Percentiles rank a stretch among this genome's conserved stretches.
Evolutionary conservation across 495 filamentous ascomycete species (phyloP).

Genomic region (Lasiosphaeria miniovina): DNA sequence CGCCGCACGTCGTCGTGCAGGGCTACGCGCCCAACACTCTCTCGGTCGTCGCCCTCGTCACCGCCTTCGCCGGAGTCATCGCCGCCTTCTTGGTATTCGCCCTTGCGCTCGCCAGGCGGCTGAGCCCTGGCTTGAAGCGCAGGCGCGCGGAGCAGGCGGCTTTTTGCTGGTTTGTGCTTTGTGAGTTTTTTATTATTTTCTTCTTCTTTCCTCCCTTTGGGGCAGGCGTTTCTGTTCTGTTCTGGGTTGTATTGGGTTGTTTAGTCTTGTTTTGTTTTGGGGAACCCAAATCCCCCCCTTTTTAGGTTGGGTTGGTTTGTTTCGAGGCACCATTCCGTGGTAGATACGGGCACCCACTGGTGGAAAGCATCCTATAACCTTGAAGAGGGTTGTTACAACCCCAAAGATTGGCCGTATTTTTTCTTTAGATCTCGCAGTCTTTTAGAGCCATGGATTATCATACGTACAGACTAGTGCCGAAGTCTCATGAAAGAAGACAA

Average conservation of each 20-base stretch:
- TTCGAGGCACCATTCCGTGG: no score
- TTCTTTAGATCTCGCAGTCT: no score
- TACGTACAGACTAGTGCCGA: no score
- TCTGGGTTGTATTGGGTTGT: neutral
- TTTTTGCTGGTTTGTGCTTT: slow-evolving; percentile 61
- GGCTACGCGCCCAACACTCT: slow-evolving; percentile 55
- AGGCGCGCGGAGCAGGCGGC: slow-evolving; percentile 41
- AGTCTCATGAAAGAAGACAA: no score
- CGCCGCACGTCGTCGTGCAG: slow-evolving; percentile 56
- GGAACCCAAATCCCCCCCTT: neutral
- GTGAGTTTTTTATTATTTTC: slow-evolving; percentile 27
- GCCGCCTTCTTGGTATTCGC: slow-evolving; percentile 43
- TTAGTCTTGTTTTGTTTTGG: neutral
- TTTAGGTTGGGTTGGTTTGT: neutral
- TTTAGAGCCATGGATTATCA: no score
- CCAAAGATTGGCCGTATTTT: no score
- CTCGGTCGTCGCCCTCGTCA: slow-evolving; percentile 46
- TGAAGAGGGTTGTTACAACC: no score
- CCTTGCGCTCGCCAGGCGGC: slow-evolving; percentile 37
- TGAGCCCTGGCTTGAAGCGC: slow-evolving; percentile 34
- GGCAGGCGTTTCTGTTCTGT: no score
- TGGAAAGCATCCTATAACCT: no score
- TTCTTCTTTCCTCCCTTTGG: neutral
- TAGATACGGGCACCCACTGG: no score
- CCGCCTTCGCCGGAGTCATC: slow-evolving; percentile 41